Evolutionary conservation across 495 filamentous ascomycete species (phyloP), one percentile per base, ranked within the genome.

Genomic region (Bryoglossum gracile): DNA sequence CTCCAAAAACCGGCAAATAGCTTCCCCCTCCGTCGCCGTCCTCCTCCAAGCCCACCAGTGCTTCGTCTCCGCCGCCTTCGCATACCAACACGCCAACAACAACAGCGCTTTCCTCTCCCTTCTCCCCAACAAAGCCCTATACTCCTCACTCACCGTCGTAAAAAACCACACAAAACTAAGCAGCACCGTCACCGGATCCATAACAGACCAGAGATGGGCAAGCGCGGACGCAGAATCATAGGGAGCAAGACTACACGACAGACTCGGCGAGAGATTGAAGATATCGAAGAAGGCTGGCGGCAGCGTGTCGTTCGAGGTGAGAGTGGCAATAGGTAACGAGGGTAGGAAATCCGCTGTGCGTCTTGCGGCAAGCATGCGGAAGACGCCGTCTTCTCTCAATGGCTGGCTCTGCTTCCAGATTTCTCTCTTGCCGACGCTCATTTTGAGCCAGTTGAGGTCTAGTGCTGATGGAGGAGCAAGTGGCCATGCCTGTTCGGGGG

Each of bases 381-480:
- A 37, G 5, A 37, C 34, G 34, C 34, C 5, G 16, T 37, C 34
- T 4, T 11, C 5, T 16, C 34, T 37, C 8, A 37, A 16, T 24
- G 46, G 33, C 13, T 48, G 33, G 10, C 23, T 23, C 3, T 39
- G 24, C 21, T 25, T 37, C 46, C 46, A 48, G 3, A 48, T 48
- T 4, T 24, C 34, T 2, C 21, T 19, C 18, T 68, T 70, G 17
- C 63, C 61, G 23, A 65, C 60, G 23, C 55, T 60, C 49, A 70
- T 55, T n/a, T 57, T 55, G 2, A 70, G 51, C 67, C 64, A 70
- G 35, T 63, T 61, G 8, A 68, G 56, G 53, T 68, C 64, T 8
- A 38, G 10, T 0, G 57, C 43, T 10, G 56, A 56, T 3, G 59
- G 43, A 3, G 56, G 40, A 33, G 54, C 57, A 16, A 73, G 57